A percentile compares a stretch with the other conserved stretches of the same genome.
phyloP scores from a whole-genome alignment of 306 rosid species.

The Rosa persica region DNA sequence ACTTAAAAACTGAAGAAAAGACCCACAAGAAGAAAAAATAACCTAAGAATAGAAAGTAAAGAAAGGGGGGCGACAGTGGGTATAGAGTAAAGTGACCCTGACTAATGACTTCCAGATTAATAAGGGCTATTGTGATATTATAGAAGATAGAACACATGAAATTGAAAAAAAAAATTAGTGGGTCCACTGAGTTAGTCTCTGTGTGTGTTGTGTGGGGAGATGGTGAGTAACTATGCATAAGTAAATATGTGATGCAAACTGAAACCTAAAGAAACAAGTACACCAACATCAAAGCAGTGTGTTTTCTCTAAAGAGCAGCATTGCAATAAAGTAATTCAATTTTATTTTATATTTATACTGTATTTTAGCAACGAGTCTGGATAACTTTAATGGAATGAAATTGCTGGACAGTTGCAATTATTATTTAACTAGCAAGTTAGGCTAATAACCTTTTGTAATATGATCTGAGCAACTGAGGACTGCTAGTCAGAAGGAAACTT shows the following conservation, averaged over 20 bases:
- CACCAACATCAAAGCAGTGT: not conserved
- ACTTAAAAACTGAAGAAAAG: not conserved
- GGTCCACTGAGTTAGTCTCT: not conserved
- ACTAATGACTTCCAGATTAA: not conserved
- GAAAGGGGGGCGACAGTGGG: not conserved
- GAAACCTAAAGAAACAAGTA: not conserved
- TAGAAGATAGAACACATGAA: not conserved
- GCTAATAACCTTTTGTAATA: not conserved
- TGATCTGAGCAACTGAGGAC: not conserved
- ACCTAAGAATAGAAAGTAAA: not conserved
- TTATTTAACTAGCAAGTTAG: not conserved
- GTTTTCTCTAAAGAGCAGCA: not conserved
- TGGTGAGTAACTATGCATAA: not conserved
- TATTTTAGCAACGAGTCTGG: not conserved
- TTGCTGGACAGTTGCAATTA: not conserved
- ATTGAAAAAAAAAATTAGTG: not conserved
- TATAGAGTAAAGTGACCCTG: not conserved
- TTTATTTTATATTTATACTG: not conserved
- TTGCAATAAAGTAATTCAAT: not conserved
- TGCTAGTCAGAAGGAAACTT: not conserved
- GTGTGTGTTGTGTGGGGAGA: not conserved
- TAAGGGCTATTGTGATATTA: not conserved
- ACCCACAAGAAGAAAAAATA: not conserved
- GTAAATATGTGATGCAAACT: not conserved
- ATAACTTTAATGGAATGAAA: not conserved